Base-by-base conservation (phyloP, 2,329 filamentous ascomycete species). In the Alternaria viburni region DNA sequence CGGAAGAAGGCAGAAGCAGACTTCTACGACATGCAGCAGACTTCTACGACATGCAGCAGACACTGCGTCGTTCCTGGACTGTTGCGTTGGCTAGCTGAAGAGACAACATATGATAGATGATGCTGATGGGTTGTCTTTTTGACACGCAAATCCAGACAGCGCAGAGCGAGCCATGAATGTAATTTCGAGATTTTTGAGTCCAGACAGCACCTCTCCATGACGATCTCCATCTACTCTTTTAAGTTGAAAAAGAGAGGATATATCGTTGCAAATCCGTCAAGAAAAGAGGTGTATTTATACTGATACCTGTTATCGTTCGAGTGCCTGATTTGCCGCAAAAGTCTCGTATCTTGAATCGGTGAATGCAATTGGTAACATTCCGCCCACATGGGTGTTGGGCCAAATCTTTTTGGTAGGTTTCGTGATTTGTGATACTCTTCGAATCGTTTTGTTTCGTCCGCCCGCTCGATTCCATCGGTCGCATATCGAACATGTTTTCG, bases 141-240 rank as follows among this genome's bases (percentile, higher is more conserved):
- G n/a, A n/a, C n/a, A n/a, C n/a, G n/a, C n/a, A n/a, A n/a, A n/a
- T n/a, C n/a, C n/a, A n/a, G n/a, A n/a, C n/a, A n/a, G n/a, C n/a
- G n/a, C n/a, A n/a, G n/a, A n/a, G n/a, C n/a, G n/a, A n/a, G n/a
- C n/a, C n/a, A n/a, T n/a, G n/a, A n/a, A n/a, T n/a, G 4, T 11
- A 17, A 0, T 17, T 41, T 5, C 2, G 15, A 2, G 15, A 0
- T 17, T 6, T 41, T 17, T 17, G 36, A 17, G 4, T 11, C 4
- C 36, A 41, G 36, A 9, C 9, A 41, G 11, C 36, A 17, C 4
- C 2, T 5, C 32, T 41, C 8, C 32, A 41, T 41, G 0, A 36
- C 7, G 4, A n/a, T 0, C 4, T 3, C 8, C 15, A 5, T n/a
- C 0, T n/a, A 5, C 0, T 5, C 0, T 36, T n/a, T 41, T n/a